Evolutionary conservation across 202 grass and related monocot species (phyloP).

Genomic region (Setaria italica): DNA sequence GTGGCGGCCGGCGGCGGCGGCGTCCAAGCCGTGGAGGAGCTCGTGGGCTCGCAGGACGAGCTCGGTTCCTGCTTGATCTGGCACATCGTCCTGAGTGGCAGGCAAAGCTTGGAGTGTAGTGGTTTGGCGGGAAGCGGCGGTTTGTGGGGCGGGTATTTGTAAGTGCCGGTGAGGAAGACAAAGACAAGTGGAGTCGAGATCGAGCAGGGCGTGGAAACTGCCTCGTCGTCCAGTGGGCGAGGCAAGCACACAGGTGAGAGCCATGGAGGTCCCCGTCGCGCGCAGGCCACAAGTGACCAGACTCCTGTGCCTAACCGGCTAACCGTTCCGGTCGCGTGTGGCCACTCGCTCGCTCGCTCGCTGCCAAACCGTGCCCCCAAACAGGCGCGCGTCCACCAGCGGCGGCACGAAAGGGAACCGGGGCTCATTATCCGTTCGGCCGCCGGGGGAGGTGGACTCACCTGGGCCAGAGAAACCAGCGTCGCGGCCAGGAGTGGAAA

Average conservation of each 20-base stretch:
- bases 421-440: background rate
- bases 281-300: too few relatives aligned
- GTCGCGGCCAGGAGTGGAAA: too few relatives aligned
- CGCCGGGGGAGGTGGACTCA: background rate
- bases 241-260: background rate
- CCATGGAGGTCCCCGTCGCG: background rate
- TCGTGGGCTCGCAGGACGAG: background rate
- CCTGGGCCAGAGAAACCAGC: too few relatives aligned
- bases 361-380: too few relatives aligned
- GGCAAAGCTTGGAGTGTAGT: background rate
- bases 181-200: too few relatives aligned
- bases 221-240: constrained; percentile 4
- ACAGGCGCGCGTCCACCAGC: background rate
- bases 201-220: background rate
- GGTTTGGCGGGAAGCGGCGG: background rate
- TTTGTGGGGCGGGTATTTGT: constrained; percentile 15
- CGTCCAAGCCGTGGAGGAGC: background rate
- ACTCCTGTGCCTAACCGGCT: too few relatives aligned
- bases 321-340: too few relatives aligned
- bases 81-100: background rate
- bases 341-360: too few relatives aligned
- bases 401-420: background rate
- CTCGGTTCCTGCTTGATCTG: background rate
- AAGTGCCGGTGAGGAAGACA: background rate
- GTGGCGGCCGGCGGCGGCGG: background rate